These are phyloP conservation scores for Hemileia vastatrix DNA, from an alignment of 1,284 basidiomycete genomes.

Conservation along the genomic window DNA sequence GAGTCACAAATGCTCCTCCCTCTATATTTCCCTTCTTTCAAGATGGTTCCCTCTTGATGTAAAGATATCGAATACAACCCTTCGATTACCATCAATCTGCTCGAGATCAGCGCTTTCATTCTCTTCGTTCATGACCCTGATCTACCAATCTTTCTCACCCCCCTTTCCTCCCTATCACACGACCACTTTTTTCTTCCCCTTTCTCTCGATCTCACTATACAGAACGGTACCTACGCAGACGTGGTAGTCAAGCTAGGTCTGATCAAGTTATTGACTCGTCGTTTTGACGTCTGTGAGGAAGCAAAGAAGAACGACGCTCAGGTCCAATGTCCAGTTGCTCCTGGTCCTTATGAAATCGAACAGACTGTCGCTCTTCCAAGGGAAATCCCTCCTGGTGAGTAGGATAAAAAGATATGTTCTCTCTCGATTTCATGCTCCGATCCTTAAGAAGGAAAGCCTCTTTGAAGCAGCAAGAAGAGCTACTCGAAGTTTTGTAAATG, in stretches of 20 bases:
- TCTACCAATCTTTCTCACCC: neutral
- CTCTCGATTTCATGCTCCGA: too few species aligned
- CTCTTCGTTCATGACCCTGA: neutral
- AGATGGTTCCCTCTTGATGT: too few species aligned
- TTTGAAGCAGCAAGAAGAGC: too few species aligned
- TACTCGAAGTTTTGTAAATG: too few species aligned
- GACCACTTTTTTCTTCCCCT: slow-evolving; percentile 1
- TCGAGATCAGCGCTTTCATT: too few species aligned
- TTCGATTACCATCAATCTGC: too few species aligned
- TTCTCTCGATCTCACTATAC: too few species aligned
- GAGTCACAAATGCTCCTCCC: too few species aligned
- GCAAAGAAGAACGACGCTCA: slow-evolving; percentile 35
- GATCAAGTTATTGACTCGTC: slow-evolving; percentile 33
- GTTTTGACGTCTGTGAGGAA: slow-evolving; percentile 38
- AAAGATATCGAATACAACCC: too few species aligned
- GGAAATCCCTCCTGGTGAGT: slow-evolving; percentile 59
- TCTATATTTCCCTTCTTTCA: too few species aligned
- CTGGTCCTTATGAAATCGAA: slow-evolving; percentile 35
- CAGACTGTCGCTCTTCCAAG: slow-evolving; percentile 38
- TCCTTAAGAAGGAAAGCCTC: too few species aligned
- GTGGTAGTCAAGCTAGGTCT: slow-evolving; percentile 40
- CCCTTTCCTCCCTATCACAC: neutral
- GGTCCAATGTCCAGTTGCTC: slow-evolving; percentile 37
- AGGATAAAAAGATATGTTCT: too few species aligned
- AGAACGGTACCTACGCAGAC: slow-evolving; percentile 37